These are phyloP conservation scores for Psidium guajava DNA, from an alignment of 345 rosid genomes.

Conservation along the genomic window DNA sequence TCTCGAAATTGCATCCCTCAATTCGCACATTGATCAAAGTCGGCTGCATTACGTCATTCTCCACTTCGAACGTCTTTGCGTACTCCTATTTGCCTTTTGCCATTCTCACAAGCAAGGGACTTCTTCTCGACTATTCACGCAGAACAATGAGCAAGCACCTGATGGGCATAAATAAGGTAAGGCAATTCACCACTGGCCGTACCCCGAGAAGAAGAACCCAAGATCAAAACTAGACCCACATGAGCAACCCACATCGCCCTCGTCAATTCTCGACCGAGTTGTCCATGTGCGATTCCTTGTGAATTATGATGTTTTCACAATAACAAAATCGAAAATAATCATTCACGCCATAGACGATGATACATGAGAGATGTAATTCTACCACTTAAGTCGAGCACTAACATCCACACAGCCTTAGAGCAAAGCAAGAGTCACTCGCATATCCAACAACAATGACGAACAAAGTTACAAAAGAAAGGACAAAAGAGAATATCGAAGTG, in stretches of 20 bases:
- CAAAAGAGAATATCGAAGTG: background rate
- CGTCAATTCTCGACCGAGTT: background rate
- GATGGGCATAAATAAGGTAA: background rate
- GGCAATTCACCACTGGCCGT: background rate
- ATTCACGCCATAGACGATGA: background rate
- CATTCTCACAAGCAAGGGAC: conserved; percentile 18
- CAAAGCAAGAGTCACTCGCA: background rate
- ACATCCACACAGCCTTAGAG: background rate
- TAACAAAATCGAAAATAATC: background rate
- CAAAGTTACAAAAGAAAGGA: background rate
- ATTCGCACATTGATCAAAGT: conserved; percentile 54
- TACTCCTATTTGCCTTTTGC: conserved; percentile 94
- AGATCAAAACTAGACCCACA: background rate
- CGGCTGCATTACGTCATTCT: conserved; percentile 58
- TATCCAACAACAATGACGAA: background rate
- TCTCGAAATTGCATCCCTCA: conserved; percentile 42
- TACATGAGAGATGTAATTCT: background rate
- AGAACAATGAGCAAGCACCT: background rate
- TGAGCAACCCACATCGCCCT: background rate
- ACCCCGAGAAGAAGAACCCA: background rate
- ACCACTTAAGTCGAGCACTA: background rate
- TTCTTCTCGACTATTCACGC: background rate
- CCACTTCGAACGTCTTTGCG: conserved; percentile 63
- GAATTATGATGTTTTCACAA: background rate
- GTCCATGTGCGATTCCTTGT: background rate